These are phyloP conservation scores for Fistulifera solaris DNA, from an alignment of 108 stramenopile species.

Conservation along the genomic window DNA sequence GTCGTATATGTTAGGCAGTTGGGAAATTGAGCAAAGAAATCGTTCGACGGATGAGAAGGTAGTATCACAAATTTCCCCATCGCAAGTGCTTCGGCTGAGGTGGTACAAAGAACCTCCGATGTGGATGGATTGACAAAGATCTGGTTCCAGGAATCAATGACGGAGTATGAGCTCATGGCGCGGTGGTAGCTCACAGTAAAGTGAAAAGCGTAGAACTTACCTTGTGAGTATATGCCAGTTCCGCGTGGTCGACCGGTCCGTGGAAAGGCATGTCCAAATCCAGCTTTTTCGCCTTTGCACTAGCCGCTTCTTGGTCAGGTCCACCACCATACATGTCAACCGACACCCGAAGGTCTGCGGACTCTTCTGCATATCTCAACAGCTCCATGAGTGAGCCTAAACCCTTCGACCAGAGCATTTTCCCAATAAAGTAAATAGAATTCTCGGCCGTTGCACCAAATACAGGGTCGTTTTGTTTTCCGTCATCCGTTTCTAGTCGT, in stretches of 20 bases:
- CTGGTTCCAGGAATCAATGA: constrained; percentile 5
- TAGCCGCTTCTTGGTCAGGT: constrained; percentile 63
- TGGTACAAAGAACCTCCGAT: constrained; percentile 85
- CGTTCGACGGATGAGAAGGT: constrained; percentile 58
- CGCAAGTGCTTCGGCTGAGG: constrained; percentile 84
- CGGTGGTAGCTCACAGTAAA: no score
- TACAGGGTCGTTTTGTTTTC: constrained; percentile 25
- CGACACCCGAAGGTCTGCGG: constrained; percentile 43
- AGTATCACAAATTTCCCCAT: constrained; percentile 88
- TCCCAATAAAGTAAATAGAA: constrained; percentile 88
- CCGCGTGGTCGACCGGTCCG: constrained; percentile 76
- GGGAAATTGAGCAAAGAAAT: constrained; percentile 79
- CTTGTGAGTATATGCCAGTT: constrained; percentile 53
- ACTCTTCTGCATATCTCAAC: constrained; percentile 68
- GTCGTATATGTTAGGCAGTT: constrained; percentile 76
- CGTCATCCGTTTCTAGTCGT: constrained; percentile 8
- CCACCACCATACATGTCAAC: constrained; percentile 84
- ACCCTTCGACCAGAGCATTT: constrained; percentile 87
- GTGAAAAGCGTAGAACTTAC: constrained; percentile 3
- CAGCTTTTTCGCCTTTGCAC: constrained; percentile 37
- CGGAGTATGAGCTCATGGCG: no score
- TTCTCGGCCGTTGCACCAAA: constrained; percentile 49
- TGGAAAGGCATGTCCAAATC: constrained; percentile 64
- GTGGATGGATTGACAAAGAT: constrained; percentile 83
- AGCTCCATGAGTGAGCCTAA: constrained; percentile 73